phyloP scores from a whole-genome alignment of 148 eudicot genomes.

The Cornus controversa region DNA sequence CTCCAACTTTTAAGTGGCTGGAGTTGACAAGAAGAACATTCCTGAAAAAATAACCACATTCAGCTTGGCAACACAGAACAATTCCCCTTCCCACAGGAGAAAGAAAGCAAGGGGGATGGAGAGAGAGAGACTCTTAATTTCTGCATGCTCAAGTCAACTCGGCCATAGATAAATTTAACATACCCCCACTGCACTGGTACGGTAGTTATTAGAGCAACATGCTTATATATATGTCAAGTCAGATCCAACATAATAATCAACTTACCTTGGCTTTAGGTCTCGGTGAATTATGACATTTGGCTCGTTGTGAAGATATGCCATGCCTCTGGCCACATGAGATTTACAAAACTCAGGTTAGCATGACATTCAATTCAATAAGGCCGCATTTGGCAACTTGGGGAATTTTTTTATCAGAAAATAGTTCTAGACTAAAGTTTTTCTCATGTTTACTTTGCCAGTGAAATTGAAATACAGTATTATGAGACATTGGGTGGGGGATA shows the following conservation, averaged over 20 bases:
- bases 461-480: neutral
- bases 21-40: constrained; percentile 95
- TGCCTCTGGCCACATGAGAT: constrained; percentile 63
- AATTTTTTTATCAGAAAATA: neutral
- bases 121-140: neutral
- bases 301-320: constrained; percentile 96
- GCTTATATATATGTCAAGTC: neutral
- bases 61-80: neutral
- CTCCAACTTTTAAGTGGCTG: constrained; percentile 93
- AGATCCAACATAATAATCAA: constrained; percentile 5
- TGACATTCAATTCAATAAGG: constrained; percentile 25
- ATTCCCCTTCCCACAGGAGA: neutral
- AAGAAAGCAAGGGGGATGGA: neutral
- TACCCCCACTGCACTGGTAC: neutral
- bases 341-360: constrained; percentile 22
- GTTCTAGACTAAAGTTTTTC: neutral
- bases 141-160: neutral
- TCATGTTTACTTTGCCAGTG: neutral
- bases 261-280: constrained; percentile 91
- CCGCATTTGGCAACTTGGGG: constrained; percentile 7
- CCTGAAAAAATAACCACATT: constrained; percentile 45
- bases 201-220: neutral
- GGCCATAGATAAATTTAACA: neutral
- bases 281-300: constrained; percentile 93
- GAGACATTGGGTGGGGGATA: neutral